Conservation (phyloP, 768 basidiomycete species). For the Stropharia rugosoannulata region DNA sequence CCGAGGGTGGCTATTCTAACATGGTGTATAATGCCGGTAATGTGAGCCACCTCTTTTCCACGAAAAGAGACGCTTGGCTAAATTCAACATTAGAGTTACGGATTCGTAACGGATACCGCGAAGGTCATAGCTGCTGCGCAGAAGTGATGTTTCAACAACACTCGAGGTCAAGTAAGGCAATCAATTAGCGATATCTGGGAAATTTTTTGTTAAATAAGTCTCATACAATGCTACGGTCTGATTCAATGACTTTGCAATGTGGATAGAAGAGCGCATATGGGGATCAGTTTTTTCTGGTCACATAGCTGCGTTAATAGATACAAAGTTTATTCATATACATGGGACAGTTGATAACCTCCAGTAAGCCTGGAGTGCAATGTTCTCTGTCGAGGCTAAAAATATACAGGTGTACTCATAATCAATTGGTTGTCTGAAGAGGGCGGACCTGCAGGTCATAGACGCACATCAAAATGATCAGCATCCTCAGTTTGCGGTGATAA, state of each 20-base stretch:
- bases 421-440: conserved; percentile 9
- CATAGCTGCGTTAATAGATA: neutral
- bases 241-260: neutral
- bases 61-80: conserved; percentile 6
- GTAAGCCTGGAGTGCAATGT: neutral
- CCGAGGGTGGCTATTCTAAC: conserved; percentile 53
- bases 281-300: neutral
- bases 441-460: conserved; percentile 12
- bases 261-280: neutral
- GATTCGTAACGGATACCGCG: conserved; percentile 44
- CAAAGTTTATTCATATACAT: neutral
- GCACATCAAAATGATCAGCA: neutral
- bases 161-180: conserved; percentile 1
- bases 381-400: conserved; percentile 13
- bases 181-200: conserved; percentile 2
- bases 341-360: conserved; percentile 1
- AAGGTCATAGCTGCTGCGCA: conserved; percentile 25
- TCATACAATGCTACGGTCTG: too few relatives aligned
- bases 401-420: conserved; percentile 6
- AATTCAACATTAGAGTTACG: conserved; percentile 41
- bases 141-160: conserved; percentile 14
- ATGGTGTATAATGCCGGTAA: conserved; percentile 56
- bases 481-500: neutral
- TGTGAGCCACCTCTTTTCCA: conserved; percentile 32
- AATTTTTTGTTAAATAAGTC: neutral